These are phyloP conservation scores for Neofusicoccum cordaticola DNA, from an alignment of 2,329 filamentous ascomycete genomes.

Conservation along the genomic window DNA sequence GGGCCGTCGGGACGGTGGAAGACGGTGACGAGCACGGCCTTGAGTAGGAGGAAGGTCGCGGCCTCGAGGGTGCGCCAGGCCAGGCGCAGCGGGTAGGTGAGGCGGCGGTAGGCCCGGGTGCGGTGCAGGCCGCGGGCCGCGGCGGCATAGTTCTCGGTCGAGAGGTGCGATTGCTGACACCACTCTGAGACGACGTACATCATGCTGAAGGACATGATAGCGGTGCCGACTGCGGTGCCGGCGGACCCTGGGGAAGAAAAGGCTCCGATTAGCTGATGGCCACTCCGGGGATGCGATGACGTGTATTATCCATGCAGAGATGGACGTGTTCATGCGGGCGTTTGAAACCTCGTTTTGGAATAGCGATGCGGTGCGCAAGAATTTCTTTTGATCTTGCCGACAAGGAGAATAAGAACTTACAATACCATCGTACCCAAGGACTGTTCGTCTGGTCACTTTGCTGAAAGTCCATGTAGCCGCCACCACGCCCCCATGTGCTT, in stretches of 20 bases:
- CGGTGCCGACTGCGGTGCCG: conserved; percentile 30
- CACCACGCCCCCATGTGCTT: conserved; percentile 34
- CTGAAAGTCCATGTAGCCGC: conserved; percentile 44
- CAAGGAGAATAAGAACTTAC: conserved; percentile 16
- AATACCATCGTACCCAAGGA: conserved; percentile 28
- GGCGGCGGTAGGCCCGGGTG: conserved; percentile 26
- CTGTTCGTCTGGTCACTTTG: conserved; percentile 30
- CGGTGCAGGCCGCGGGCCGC: conserved; percentile 27
- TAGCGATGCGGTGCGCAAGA: no score
- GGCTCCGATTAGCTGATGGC: no score
- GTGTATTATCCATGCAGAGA: no score
- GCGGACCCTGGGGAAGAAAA: conserved; percentile 19
- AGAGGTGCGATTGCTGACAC: conserved; percentile 38
- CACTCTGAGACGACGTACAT: conserved; percentile 37
- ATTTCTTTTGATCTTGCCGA: background rate
- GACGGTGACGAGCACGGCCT: no score
- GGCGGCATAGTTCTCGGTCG: conserved; percentile 31
- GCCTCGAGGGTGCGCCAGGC: background rate
- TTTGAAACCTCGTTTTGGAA: no score
- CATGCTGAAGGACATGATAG: conserved; percentile 33
- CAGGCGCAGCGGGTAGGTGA: conserved; percentile 22
- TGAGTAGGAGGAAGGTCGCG: background rate
- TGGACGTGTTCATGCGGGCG: no score
- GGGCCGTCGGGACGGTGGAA: background rate
- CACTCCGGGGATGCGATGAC: no score